Evolutionary conservation across 345 rosid genomes (phyloP).

Genomic region (Orychophragmus violaceus): DNA sequence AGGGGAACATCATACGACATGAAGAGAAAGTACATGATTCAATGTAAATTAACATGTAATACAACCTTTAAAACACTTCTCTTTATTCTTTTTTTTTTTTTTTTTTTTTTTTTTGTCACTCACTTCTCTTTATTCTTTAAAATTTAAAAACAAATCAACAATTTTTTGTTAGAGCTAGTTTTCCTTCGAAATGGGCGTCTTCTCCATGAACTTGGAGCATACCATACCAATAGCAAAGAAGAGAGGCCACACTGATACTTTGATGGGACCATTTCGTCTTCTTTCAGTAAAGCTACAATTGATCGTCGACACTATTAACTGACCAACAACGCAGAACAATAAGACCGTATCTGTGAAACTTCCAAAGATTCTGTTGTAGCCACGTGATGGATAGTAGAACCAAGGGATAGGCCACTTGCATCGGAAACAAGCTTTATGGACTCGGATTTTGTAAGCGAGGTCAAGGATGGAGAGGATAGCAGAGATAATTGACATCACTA

Average conservation of each 20-base stretch:
- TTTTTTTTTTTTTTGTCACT: too few relatives aligned
- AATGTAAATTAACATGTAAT: background rate
- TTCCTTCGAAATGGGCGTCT: background rate
- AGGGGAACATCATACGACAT: background rate
- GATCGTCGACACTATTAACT: background rate
- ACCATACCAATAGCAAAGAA: slow-evolving; percentile 6
- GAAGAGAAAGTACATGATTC: background rate
- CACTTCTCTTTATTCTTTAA: background rate
- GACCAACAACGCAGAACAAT: slow-evolving; percentile 4
- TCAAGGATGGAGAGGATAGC: slow-evolving; percentile 2
- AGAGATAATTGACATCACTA: background rate
- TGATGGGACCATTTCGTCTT: background rate
- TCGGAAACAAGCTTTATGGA: background rate
- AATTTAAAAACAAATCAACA: background rate
- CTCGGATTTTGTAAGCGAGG: background rate
- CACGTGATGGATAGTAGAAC: slow-evolving; percentile 1
- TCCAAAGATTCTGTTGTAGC: background rate
- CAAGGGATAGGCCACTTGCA: slow-evolving; percentile 15
- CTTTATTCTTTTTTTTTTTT: too few relatives aligned
- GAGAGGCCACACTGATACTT: slow-evolving; percentile 2
- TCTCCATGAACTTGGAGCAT: slow-evolving; percentile 2
- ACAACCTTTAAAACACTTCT: background rate
- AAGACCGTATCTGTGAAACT: background rate
- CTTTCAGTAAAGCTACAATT: background rate
- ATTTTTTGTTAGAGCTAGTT: background rate